Evolutionary conservation across 495 filamentous ascomycete genomes (phyloP), one percentile per base, ranked within the genome.

Genomic region (Jackrogersella minutella): DNA sequence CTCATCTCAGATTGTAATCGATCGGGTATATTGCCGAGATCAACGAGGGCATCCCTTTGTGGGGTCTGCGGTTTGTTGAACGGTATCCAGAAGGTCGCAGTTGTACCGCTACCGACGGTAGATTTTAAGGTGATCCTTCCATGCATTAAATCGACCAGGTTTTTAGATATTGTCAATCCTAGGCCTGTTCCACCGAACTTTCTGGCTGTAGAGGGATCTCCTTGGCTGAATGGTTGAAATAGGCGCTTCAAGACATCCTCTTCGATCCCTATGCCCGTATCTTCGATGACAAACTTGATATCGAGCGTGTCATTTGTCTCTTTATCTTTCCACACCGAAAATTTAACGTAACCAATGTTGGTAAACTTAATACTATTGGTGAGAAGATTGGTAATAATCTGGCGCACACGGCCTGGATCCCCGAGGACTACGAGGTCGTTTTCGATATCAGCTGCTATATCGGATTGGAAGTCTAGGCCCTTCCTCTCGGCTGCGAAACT

Each of bases 301-400:
- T 82, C 76, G 22, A 84, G 76, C 0, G 69, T 74, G 4, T 85
- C 83, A 4, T 76, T 64, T 5, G 79, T 79, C 61, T 86, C 83
- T 14, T 76, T 74, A 53, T 82, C 78, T 37, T 80, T 81, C 46
- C 70, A 58, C 10, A 85, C 81, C 0, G 71, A 77, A 49, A 87
- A 79, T 54, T 81, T 84, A 9, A 96, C 86, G 54, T 82, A 83
- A 0, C 93, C 93, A 21, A 85, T 79, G 24, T 87, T 87, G 0
- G 93, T 96, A 67, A 96, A 96, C 65, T 97, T 96, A 75, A 93
- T 91, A 56, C 89, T 91, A 70, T 97, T 97, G 7, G 90, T 89
- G n/a, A 96, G 80, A 11, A 97, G 75, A 69, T 96, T 97, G 22
- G 89, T 91, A 10, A 96, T 82, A 30, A 97, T 88, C 75, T 96